Conservation (phyloP, 202 grass and related monocot genomes). For the Alloteropsis angusta region DNA sequence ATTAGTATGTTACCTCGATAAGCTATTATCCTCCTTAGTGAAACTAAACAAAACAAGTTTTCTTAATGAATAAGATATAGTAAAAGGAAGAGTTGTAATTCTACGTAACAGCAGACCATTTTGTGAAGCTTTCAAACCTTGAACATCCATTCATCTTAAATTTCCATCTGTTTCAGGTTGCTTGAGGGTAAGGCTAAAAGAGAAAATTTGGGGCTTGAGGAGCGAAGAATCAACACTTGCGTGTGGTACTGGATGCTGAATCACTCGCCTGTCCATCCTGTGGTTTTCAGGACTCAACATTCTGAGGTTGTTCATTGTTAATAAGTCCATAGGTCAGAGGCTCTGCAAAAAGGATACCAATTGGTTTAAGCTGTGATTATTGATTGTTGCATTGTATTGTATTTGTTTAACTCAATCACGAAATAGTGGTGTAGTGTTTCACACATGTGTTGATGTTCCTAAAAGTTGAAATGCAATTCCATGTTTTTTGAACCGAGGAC, state of each 20-base stretch:
- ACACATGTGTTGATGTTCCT: too few relatives aligned
- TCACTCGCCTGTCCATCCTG: not conserved
- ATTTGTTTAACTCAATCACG: too few relatives aligned
- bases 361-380: not conserved
- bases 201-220: not conserved
- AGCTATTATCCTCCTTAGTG: not conserved
- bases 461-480: too few relatives aligned
- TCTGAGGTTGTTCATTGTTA: not conserved
- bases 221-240: not conserved
- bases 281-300: not conserved
- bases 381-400: constrained; percentile 15
- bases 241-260: not conserved
- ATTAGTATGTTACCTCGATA: not conserved
- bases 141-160: not conserved
- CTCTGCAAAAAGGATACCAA: not conserved
- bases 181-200: constrained; percentile 16
- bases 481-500: too few relatives aligned
- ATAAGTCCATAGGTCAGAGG: not conserved
- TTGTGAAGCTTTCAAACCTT: too few relatives aligned
- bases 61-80: not conserved
- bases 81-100: not conserved
- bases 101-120: not conserved
- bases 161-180: constrained; percentile 17
- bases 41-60: not conserved
- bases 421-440: too few relatives aligned